Evolutionary conservation across 2,329 filamentous ascomycete genomes (phyloP), one percentile per base, ranked within the genome.

Genomic region (Hymenoscyphus salicellus): DNA sequence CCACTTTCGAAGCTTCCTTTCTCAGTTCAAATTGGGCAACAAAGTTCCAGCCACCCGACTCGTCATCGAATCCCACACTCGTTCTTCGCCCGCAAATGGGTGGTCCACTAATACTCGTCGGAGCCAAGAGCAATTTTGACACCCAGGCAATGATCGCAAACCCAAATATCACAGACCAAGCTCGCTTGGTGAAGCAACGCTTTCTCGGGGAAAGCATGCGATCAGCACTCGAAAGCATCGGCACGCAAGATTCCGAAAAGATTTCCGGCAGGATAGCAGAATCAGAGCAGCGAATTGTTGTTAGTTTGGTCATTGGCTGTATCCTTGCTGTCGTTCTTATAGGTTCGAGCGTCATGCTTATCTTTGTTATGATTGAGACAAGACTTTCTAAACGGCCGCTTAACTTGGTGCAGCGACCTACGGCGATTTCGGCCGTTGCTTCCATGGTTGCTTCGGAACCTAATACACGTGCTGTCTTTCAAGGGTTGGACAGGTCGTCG

Each of bases 131-230:
- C 41, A 55, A 55, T 16, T 66, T 62, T 41, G 46, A 69, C 26
- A 32, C 64, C 6, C 4, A 33, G n/a, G 28, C 59, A 14, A 67
- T 69, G 67, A 58, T 67, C n/a, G n/a, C 33, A 14, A 55, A 60
- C 58, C 41, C 63, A 5, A 41, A 64, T 58, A 26, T 69, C 11
- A 17, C 57, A 2, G 58, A 62, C 4, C 65, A 67, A 66, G 67
- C 65, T 33, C 63, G 62, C 23, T 59, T 66, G 55, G 43, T 69
- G 16, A 67, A 66, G 41, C 67, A 69, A 32, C 30, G 65, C 20
- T 66, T 67, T n/a, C 30, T 67, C 17, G 67, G 67, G 33, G 67
- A 69, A 58, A 64, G 61, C 33, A 62, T 69, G 56, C 59, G 63
- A 30, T 55, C 65, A 28, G 30, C 52, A 2, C 64, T 69, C 26